phyloP scores from a whole-genome alignment of 495 filamentous ascomycete genomes.

The Neurospora discreta region DNA sequence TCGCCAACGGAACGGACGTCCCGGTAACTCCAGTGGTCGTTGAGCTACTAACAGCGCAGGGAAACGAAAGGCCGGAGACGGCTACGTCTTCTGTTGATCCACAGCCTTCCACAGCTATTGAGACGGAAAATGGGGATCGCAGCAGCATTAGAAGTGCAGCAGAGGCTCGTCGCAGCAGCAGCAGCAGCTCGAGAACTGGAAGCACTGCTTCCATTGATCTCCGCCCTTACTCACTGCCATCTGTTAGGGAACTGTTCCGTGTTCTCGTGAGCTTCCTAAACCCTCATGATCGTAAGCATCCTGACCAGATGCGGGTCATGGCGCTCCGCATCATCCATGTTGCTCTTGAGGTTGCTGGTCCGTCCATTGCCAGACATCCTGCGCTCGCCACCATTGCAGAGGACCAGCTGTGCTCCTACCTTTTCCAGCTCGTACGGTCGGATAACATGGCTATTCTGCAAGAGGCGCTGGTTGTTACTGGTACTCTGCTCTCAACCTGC shows the following conservation, averaged over 20 bases:
- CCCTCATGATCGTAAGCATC: slow-evolving; percentile 82
- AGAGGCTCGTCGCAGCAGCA: slow-evolving; percentile 21
- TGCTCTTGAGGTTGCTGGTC: slow-evolving; percentile 89
- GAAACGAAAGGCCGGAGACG: slow-evolving; percentile 29
- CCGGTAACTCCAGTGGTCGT: slow-evolving; percentile 12
- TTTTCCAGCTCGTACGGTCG: slow-evolving; percentile 94
- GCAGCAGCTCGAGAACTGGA: slow-evolving; percentile 23
- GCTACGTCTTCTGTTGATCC: slow-evolving; percentile 37
- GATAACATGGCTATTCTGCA: slow-evolving; percentile 91
- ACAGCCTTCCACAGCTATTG: slow-evolving; percentile 33
- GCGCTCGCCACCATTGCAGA: slow-evolving; percentile 79
- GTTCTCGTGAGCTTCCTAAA: slow-evolving; percentile 92
- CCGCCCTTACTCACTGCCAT: slow-evolving; percentile 84
- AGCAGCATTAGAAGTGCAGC: slow-evolving; percentile 8
- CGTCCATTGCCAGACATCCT: slow-evolving; percentile 89
- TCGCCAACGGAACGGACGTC: slow-evolving; percentile 57
- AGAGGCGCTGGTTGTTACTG: slow-evolving; percentile 81
- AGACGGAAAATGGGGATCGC: slow-evolving; percentile 13
- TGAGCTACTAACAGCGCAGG: background rate
- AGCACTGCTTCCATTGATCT: slow-evolving; percentile 44
- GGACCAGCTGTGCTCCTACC: slow-evolving; percentile 84
- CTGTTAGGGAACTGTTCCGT: slow-evolving; percentile 85
- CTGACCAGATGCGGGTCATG: slow-evolving; percentile 94
- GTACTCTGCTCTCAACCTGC: slow-evolving; percentile 84
- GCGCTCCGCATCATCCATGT: slow-evolving; percentile 95